Evolutionary conservation across 2,329 filamentous ascomycete genomes (phyloP).

Genomic region (Cryoendolithus antarcticus): DNA sequence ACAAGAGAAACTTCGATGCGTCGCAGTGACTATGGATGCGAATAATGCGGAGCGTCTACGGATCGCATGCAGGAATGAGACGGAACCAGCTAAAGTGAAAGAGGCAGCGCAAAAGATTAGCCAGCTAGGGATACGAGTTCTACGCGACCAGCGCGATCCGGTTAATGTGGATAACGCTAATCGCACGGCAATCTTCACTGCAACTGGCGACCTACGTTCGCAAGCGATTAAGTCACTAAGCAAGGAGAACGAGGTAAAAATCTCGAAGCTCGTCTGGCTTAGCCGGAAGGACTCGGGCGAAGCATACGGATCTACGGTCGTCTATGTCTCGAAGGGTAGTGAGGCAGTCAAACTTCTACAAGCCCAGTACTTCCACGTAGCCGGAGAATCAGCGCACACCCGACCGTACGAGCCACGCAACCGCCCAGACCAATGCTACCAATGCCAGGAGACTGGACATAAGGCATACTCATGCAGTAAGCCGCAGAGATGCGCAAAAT

Average conservation of each 20-base stretch:
- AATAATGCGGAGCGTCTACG: slow-evolving; percentile 1
- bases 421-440: slow-evolving; percentile 1
- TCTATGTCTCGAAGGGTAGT: slow-evolving; percentile 1
- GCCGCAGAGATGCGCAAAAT: not conserved
- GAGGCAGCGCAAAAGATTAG: slow-evolving; percentile 2
- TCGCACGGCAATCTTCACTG: slow-evolving; percentile 3
- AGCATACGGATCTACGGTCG: slow-evolving; percentile 5
- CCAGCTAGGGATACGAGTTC: slow-evolving; percentile 1
- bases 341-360: slow-evolving; percentile 2
- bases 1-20: slow-evolving; percentile 1
- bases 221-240: slow-evolving; percentile 2
- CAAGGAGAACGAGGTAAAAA: slow-evolving; percentile 6
- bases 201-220: slow-evolving; percentile 1
- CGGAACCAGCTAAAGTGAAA: slow-evolving; percentile 2
- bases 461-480: not conserved
- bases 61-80: slow-evolving; percentile 3
- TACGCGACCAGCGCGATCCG: slow-evolving; percentile 5
- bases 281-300: slow-evolving; percentile 5
- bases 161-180: slow-evolving; percentile 6
- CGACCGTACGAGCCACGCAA: not conserved
- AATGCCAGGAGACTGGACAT: not conserved
- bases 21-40: slow-evolving; percentile 6
- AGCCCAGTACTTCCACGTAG: slow-evolving; percentile 1
- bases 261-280: slow-evolving; percentile 3
- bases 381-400: not conserved